Percentiles rank a stretch among this genome's conserved stretches.
These are phyloP conservation scores for Aspergillus sp. DNA, from an alignment of 2,329 filamentous ascomycete genomes.

Conservation along the genomic window DNA sequence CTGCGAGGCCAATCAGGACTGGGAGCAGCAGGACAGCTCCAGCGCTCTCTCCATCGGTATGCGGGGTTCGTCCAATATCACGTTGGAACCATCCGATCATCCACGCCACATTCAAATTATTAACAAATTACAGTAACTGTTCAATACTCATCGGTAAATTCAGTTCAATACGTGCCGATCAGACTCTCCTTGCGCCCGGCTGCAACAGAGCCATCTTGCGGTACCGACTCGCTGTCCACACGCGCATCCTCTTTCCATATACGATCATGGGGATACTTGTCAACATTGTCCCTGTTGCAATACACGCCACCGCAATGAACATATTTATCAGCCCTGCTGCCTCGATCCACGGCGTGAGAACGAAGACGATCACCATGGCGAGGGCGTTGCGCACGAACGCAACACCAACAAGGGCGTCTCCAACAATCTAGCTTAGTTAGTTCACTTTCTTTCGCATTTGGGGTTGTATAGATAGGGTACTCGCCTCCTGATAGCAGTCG, in stretches of 20 bases:
- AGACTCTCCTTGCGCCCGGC: neutral
- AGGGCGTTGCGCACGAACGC: conserved; percentile 49
- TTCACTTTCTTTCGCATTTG: too few species aligned
- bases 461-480: too few species aligned
- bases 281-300: conserved; percentile 17
- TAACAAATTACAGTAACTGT: too few species aligned
- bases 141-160: too few species aligned
- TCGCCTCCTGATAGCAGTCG: conserved; percentile 2
- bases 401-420: conserved; percentile 48
- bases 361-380: conserved; percentile 47
- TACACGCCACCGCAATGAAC: conserved; percentile 9
- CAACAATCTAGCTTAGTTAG: conserved; percentile 41
- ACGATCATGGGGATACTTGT: conserved; percentile 23
- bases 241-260: conserved; percentile 25
- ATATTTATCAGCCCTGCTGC: neutral
- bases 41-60: too few species aligned
- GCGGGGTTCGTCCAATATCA: too few species aligned
- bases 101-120: too few species aligned
- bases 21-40: too few species aligned
- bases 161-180: neutral
- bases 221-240: conserved; percentile 8
- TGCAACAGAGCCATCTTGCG: neutral
- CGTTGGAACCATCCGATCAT: too few species aligned
- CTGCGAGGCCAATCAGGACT: too few species aligned
- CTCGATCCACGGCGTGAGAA: conserved; percentile 24